These are phyloP conservation scores for Inga leiocalycina DNA, from an alignment of 306 rosid species.

Conservation along the genomic window DNA sequence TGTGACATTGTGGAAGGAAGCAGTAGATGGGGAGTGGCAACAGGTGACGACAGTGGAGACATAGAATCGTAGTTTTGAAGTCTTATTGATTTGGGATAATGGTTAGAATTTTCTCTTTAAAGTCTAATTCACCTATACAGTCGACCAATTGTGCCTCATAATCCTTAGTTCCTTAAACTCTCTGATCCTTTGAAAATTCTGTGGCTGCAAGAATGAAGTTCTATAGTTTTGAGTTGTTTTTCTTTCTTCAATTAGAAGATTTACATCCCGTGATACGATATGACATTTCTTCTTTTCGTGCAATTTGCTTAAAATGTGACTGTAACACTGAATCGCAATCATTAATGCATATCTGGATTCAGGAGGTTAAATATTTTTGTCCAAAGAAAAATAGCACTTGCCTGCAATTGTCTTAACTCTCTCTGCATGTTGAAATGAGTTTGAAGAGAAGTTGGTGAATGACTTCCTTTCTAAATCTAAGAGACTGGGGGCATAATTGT, in stretches of 20 bases:
- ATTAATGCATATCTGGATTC: not conserved
- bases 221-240: slow-evolving; percentile 33
- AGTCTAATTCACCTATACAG: slow-evolving; percentile 35
- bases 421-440: not conserved
- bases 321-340: not conserved
- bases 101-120: slow-evolving; percentile 41
- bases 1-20: slow-evolving; percentile 87
- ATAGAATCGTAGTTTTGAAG: slow-evolving; percentile 46
- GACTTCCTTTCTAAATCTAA: not conserved
- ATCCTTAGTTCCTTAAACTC: slow-evolving; percentile 35
- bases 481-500: not conserved
- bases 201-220: slow-evolving; percentile 40
- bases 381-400: not conserved
- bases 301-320: slow-evolving; percentile 16
- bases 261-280: slow-evolving; percentile 20
- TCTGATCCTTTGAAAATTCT: slow-evolving; percentile 29
- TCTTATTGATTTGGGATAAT: slow-evolving; percentile 36
- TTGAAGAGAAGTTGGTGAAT: slow-evolving; percentile 10
- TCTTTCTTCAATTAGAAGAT: slow-evolving; percentile 13
- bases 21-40: slow-evolving; percentile 87
- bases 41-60: slow-evolving; percentile 85
- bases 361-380: not conserved
- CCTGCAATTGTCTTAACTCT: not conserved
- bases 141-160: slow-evolving; percentile 39
- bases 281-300: slow-evolving; percentile 7